Evolutionary conservation across 164 flowering plant species (phyloP), one percentile per base, ranked within the genome.

Genomic region (Cinnamomum micranthum): DNA sequence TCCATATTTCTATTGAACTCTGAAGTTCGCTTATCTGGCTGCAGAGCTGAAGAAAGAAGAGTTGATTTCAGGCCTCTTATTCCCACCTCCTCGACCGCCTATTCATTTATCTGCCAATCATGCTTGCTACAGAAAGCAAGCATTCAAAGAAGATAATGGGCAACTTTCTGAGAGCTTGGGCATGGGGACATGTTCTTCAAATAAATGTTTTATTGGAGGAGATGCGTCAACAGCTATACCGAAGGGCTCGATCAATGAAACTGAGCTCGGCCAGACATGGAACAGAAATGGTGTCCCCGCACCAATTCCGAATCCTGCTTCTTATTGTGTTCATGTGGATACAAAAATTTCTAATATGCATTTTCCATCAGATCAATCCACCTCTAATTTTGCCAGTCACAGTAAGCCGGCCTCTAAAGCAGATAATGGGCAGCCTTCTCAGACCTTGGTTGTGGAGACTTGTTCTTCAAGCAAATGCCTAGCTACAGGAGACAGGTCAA

Each of bases 31-130:
- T 72, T 55, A 10, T 75, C 76, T 71, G 22, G 25, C 67, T 74
- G 74, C 89, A 91, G 97, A 79, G 72, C 76, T 84, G 80, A 88
- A 82, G 73, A 88, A 85, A 75, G 97, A 89, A 80, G 89, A 90
- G 65, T 84, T 91, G 71, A 88, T 92, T 51, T 84, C 91, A 33
- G 89, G 84, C 69, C 82, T 88, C 67, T 81, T 88, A 68, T 76
- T 86, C 70, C 88, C 88, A 24, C 86, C 76, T 68, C 79, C 84
- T 10, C 85, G 68, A 59, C 77, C 80, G 27, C 41, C 74, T 22
- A 10, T 71, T 72, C 82, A 85, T 41, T 85, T 71, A 65, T 71
- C 87, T 27, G 31, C 59, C 69, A 71, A 51, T 20, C 31, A 50
- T 68, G 74, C 82, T n/a, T 27, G 76, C 41, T 80, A 73, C 72